Evolutionary conservation across 164 flowering plant species (phyloP).

Genomic region (Magnolia officinalis): DNA sequence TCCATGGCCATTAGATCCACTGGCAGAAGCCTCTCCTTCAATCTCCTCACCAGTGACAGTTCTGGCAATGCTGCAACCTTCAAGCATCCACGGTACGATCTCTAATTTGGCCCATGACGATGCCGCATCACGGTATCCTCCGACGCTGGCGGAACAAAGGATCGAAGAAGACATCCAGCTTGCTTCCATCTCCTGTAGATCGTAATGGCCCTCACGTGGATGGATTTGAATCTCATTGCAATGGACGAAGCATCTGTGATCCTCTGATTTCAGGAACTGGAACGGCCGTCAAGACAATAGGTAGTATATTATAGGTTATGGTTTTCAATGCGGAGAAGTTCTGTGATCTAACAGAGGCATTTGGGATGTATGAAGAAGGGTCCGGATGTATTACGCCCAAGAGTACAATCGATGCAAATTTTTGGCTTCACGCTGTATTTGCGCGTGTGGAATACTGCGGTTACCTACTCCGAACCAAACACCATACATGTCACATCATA

Average conservation of each 20-base stretch:
- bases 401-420: too few species aligned
- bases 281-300: neutral
- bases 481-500: too few species aligned
- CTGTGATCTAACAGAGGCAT: too few species aligned
- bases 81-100: neutral
- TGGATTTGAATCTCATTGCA: neutral
- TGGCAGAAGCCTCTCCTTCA: constrained; percentile 6
- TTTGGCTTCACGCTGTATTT: too few species aligned
- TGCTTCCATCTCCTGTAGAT: neutral
- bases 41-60: constrained; percentile 5
- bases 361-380: too few species aligned
- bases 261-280: neutral
- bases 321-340: too few species aligned
- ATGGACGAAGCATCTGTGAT: neutral
- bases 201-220: neutral
- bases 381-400: too few species aligned
- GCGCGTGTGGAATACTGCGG: too few species aligned
- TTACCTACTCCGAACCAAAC: too few species aligned
- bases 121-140: neutral
- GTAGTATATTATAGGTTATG: too few species aligned
- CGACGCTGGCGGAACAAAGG: neutral
- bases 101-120: neutral
- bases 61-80: neutral
- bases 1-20: constrained; percentile 8
- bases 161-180: neutral